These are phyloP conservation scores for Albifimbria verrucaria DNA, from an alignment of 2,329 filamentous ascomycete genomes.

Conservation along the genomic window DNA sequence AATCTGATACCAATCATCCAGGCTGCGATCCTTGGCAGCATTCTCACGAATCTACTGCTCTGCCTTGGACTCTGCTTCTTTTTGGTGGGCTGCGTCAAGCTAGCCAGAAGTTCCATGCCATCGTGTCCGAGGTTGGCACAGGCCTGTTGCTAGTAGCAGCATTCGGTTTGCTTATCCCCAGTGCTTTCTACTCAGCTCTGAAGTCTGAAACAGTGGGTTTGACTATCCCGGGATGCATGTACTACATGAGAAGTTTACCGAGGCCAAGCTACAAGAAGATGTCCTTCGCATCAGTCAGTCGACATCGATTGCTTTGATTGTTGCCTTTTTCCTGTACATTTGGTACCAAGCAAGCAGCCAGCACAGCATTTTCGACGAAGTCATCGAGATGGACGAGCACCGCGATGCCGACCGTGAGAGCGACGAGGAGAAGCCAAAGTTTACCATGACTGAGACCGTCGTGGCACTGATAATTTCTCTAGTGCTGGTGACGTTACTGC, in stretches of 20 bases:
- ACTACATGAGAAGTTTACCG: slow-evolving; percentile 24
- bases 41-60: slow-evolving; percentile 64
- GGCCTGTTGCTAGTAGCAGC: slow-evolving; percentile 61
- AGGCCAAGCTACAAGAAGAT: slow-evolving; percentile 37
- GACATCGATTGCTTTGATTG: slow-evolving; percentile 58
- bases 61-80: slow-evolving; percentile 68
- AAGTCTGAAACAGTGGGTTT: slow-evolving; percentile 20
- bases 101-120: slow-evolving; percentile 60
- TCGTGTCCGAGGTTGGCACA: slow-evolving; percentile 65
- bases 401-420: slow-evolving; percentile 55
- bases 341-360: slow-evolving; percentile 64
- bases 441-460: slow-evolving; percentile 62
- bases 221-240: slow-evolving; percentile 15
- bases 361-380: slow-evolving; percentile 58
- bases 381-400: slow-evolving; percentile 47
- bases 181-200: slow-evolving; percentile 32
- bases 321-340: slow-evolving; percentile 55
- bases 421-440: slow-evolving; percentile 57
- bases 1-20: slow-evolving; percentile 58
- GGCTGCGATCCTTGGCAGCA: slow-evolving; percentile 66
- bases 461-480: slow-evolving; percentile 57
- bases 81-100: slow-evolving; percentile 58
- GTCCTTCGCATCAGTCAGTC: slow-evolving; percentile 59
- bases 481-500: slow-evolving; percentile 59
- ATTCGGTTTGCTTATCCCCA: slow-evolving; percentile 31